Evolutionary conservation across 441 rosid genomes (phyloP).

Genomic region (Iberis amara): DNA sequence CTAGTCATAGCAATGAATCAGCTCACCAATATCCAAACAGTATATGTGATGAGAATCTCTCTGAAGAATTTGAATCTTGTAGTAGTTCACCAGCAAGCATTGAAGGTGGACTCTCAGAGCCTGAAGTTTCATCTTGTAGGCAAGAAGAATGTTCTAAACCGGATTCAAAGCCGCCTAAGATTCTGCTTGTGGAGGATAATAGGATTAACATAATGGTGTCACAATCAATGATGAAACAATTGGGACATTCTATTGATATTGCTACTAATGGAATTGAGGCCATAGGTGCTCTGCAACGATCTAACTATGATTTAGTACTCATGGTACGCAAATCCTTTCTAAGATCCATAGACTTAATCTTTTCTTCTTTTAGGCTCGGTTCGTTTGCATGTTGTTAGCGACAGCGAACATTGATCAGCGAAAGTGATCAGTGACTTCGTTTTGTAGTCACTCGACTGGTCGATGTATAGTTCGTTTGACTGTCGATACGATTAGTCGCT

Average conservation of each 20-base stretch:
- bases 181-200: constrained; percentile 93
- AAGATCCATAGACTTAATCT: too few relatives aligned
- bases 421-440: too few relatives aligned
- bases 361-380: too few relatives aligned
- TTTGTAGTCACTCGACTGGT: too few relatives aligned
- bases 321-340: constrained; percentile 51
- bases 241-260: constrained; percentile 67
- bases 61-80: constrained; percentile 29
- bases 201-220: constrained; percentile 84
- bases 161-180: constrained; percentile 63
- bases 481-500: too few relatives aligned
- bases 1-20: constrained; percentile 35
- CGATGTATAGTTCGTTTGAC: too few relatives aligned
- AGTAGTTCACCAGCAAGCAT: constrained; percentile 33
- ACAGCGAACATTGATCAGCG: too few relatives aligned
- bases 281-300: constrained; percentile 47
- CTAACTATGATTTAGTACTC: constrained; percentile 60
- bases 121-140: constrained; percentile 29
- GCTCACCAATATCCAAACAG: constrained; percentile 28
- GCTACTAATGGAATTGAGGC: constrained; percentile 88
- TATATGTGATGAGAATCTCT: constrained; percentile 29
- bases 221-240: constrained; percentile 73
- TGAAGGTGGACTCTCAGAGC: constrained; percentile 30
- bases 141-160: constrained; percentile 36
- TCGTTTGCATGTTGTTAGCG: too few relatives aligned